Conservation (phyloP, 2,329 filamentous ascomycete genomes). For the Nemania sp. region DNA sequence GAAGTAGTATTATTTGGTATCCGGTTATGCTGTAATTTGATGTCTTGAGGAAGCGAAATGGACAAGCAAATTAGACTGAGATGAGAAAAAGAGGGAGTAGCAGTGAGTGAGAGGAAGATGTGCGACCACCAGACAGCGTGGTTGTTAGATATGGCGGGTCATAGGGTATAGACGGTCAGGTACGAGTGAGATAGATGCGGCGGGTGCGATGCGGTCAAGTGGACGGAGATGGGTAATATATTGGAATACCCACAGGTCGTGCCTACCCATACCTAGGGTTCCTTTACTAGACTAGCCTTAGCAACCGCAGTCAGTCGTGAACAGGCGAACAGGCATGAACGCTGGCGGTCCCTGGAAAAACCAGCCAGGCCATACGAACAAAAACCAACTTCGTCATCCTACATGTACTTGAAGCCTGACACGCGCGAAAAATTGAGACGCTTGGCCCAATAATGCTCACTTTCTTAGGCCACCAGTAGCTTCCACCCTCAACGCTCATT, state of each 20-base stretch:
- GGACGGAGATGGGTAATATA: too few species aligned
- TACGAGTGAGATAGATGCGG: not conserved
- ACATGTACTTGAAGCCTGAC: constrained; percentile 28
- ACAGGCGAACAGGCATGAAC: constrained; percentile 1
- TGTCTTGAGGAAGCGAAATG: too few species aligned
- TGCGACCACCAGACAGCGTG: constrained; percentile 14
- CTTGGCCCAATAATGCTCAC: constrained; percentile 6
- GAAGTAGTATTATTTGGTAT: too few species aligned
- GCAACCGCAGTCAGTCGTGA: too few species aligned
- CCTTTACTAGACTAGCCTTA: too few species aligned
- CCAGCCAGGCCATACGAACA: not conserved
- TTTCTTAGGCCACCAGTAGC: too few species aligned
- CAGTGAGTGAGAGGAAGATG: not conserved
- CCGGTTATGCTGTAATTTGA: too few species aligned
- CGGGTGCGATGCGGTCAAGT: constrained; percentile 22
- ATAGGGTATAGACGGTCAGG: constrained; percentile 19
- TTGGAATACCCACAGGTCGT: too few species aligned
- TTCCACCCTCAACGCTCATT: too few species aligned
- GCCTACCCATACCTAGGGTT: too few species aligned
- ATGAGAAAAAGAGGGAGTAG: not conserved
- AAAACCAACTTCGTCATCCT: constrained; percentile 38
- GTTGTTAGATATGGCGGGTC: constrained; percentile 25
- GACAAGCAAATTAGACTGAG: too few species aligned
- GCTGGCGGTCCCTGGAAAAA: not conserved
- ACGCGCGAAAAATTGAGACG: not conserved